Evolutionary conservation across 768 basidiomycete genomes (phyloP).

Genomic region (Tylopilus vinaceipallidus): DNA sequence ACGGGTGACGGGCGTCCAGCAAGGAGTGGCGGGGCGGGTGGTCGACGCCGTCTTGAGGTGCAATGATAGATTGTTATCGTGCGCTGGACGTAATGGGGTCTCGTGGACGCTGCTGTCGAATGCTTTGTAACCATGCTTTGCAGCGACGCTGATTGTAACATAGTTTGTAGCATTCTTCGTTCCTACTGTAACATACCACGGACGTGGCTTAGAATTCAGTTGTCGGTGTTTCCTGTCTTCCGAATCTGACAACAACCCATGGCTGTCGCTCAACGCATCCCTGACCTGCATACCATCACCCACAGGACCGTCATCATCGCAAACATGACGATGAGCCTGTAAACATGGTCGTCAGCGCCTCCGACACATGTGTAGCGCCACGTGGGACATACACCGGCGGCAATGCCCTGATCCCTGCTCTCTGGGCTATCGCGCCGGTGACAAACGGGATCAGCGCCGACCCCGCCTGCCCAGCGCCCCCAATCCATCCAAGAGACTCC

Average conservation of each 20-base stretch:
- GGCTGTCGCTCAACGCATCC: neutral
- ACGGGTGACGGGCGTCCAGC: neutral
- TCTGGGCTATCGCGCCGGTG: slow-evolving; percentile 62
- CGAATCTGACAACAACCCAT: no score
- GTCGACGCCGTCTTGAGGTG: no score
- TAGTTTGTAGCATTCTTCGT: neutral
- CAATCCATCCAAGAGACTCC: slow-evolving; percentile 61
- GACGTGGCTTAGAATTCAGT: neutral
- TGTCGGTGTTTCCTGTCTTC: no score
- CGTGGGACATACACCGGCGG: slow-evolving; percentile 26
- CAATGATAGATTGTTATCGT: no score
- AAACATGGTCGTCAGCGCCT: neutral
- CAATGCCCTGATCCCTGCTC: slow-evolving; percentile 44
- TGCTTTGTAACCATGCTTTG: neutral
- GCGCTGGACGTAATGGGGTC: neutral
- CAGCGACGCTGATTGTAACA: neutral
- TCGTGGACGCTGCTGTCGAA: neutral
- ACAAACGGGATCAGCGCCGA: slow-evolving; percentile 68
- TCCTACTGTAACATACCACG: neutral
- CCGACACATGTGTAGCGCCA: neutral
- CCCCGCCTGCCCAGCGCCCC: slow-evolving; percentile 63
- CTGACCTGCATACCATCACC: slow-evolving; percentile 30
- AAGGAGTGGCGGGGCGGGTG: no score
- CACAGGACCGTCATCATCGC: slow-evolving; percentile 36
- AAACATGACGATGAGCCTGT: slow-evolving; percentile 36